phyloP scores from a whole-genome alignment of 805 yeast species.

The Jamesozyma jinghongensis region DNA sequence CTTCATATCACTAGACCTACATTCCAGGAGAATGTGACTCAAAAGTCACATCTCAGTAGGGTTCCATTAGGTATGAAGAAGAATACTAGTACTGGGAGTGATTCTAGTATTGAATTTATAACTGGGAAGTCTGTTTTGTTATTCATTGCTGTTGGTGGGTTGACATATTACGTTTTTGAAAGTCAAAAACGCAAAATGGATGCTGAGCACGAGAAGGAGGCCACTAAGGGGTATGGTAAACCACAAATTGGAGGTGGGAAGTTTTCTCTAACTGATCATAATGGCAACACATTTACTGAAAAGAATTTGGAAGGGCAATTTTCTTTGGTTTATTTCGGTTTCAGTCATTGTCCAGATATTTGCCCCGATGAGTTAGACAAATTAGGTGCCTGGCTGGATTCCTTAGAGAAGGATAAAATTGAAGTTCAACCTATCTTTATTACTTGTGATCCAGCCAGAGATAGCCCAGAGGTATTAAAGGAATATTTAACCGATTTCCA shows the following conservation, averaged over 20 bases:
- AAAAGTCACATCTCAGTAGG: constrained; percentile 2
- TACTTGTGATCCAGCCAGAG: constrained; percentile 96
- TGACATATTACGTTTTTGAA: constrained; percentile 59
- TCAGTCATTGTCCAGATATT: constrained; percentile 96
- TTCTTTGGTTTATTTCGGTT: constrained; percentile 87
- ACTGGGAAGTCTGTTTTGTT: constrained; percentile 77
- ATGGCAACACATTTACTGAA: constrained; percentile 69
- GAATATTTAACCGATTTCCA: constrained; percentile 85
- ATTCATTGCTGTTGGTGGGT: constrained; percentile 62
- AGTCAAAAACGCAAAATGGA: constrained; percentile 68
- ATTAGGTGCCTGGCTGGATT: constrained; percentile 57
- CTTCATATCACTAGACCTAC: neutral
- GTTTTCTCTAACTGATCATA: constrained; percentile 59
- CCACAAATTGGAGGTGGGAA: constrained; percentile 95
- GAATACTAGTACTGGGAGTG: constrained; percentile 29
- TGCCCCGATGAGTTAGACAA: constrained; percentile 98
- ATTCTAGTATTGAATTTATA: constrained; percentile 52
- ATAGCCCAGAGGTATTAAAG: constrained; percentile 74
- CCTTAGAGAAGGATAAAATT: constrained; percentile 49
- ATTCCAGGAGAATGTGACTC: neutral
- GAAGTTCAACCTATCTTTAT: constrained; percentile 79
- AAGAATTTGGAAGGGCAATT: constrained; percentile 69
- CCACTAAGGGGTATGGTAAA: constrained; percentile 81
- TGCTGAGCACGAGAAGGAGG: constrained; percentile 69
- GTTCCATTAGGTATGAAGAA: constrained; percentile 48